These are phyloP conservation scores for Exophiala sp. DNA, from an alignment of 2,329 filamentous ascomycete genomes.

Conservation along the genomic window DNA sequence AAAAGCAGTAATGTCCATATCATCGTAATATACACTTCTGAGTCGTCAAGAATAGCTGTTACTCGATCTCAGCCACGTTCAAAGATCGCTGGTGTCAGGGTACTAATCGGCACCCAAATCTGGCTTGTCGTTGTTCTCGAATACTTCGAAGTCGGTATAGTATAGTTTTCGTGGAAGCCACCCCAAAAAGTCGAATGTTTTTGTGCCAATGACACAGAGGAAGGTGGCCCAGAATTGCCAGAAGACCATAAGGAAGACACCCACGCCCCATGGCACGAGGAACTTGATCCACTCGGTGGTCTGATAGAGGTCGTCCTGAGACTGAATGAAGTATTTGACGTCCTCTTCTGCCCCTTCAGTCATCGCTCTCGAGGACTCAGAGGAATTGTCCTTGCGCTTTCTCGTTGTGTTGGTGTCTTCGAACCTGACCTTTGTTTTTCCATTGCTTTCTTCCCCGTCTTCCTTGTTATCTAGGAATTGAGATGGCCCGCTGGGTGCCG, in stretches of 20 bases:
- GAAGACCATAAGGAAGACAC: conserved; percentile 53
- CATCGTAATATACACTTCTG: no score
- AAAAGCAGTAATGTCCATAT: no score
- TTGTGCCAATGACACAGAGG: conserved; percentile 60
- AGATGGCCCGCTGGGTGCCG: conserved; percentile 22
- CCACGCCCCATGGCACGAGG: conserved; percentile 58
- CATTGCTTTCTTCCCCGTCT: not conserved
- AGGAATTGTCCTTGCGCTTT: not conserved
- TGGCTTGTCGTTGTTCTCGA: conserved; percentile 4
- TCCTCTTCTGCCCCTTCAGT: not conserved
- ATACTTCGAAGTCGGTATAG: not conserved
- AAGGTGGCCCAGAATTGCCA: conserved; percentile 65
- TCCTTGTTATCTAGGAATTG: conserved; percentile 3
- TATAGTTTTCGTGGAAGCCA: conserved; percentile 9
- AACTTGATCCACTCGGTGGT: conserved; percentile 73
- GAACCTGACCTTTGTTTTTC: conserved; percentile 2
- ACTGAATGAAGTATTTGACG: conserved; percentile 62
- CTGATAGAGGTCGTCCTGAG: conserved; percentile 81
- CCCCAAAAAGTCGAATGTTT: conserved; percentile 31
- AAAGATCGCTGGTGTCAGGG: no score
- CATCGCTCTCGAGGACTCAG: not conserved
- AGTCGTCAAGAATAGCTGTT: no score
- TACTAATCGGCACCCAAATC: conserved; percentile 1
- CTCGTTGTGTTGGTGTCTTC: not conserved
- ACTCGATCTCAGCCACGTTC: no score